Conservation (phyloP, 306 rosid species). For the Quercus alba region DNA sequence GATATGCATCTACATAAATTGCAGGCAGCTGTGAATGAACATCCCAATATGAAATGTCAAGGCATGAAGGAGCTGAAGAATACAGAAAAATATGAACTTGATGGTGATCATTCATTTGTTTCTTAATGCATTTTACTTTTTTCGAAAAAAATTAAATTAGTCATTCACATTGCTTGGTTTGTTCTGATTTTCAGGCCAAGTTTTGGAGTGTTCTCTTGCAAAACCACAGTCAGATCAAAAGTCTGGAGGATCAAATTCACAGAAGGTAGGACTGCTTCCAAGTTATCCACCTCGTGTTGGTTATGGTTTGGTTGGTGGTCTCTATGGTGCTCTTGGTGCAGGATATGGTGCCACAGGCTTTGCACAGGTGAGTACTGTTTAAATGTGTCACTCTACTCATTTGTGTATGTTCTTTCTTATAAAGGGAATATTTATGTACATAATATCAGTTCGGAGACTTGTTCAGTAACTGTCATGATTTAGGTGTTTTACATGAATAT, state of each 20-base stretch:
- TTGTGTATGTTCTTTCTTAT: background rate
- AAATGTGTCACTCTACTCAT: background rate
- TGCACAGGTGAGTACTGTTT: conserved; percentile 53
- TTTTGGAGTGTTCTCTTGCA: conserved; percentile 88
- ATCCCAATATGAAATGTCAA: background rate
- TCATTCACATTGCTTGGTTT: conserved; percentile 18
- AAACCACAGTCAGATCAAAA: conserved; percentile 93
- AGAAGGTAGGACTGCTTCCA: conserved; percentile 74
- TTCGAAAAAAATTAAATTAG: background rate
- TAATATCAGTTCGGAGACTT: background rate
- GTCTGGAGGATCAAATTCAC: conserved; percentile 59
- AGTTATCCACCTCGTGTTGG: conserved; percentile 72
- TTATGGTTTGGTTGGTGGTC: conserved; percentile 69
- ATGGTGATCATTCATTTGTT: conserved; percentile 38
- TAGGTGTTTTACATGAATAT: background rate
- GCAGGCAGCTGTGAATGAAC: background rate
- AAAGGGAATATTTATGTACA: background rate
- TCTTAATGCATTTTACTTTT: background rate
- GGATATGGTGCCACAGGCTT: conserved; percentile 75
- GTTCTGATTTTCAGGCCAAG: conserved; percentile 54
- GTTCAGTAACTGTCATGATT: background rate
- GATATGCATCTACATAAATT: background rate
- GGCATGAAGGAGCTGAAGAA: conserved; percentile 63
- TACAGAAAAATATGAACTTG: conserved; percentile 84
- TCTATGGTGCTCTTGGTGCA: conserved; percentile 72